Evolutionary conservation across 371 early-diverging fungal genomes (phyloP), one percentile per base, ranked within the genome.

Genomic region (Lichtheimia ornata): DNA sequence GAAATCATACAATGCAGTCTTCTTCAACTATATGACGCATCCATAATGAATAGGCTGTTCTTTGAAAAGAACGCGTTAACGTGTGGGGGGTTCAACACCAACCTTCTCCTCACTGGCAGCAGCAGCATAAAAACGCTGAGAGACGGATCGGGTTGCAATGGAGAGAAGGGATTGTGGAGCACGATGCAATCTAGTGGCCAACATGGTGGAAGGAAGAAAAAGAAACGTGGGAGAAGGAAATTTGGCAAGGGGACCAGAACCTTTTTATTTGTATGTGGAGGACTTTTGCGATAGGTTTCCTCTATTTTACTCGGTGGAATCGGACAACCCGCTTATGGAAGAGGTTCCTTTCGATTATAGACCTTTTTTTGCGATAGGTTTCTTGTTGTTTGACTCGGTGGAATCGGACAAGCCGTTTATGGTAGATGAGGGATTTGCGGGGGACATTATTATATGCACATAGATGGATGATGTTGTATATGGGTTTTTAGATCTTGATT

Each of bases 1-100:
- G 69, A 94, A 94, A 71, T 95, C 95, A 73, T 96, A 89, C 24
- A 98, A 83, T 5, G 93, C 86, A 4, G 98, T 98, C 74, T 87
- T 88, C 70, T 88, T 86, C 62, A 86, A 25, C 43, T 65, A 45
- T 53, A 44, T 17, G 4, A 28, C 28, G 7, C 28, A 22, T 22
- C 1, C 22, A 22, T 28, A 1, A 5, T 28, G 35, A 35, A 2
- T 5, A 52, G 3, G 7, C 2, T 52, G 2, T 3, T 22, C 15
- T 5, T 25, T 24, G 0, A 52, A 25, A 3, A 25, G 6, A 0
- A n/a, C 20, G 13, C 20, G 28, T 35, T 45, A 18, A 15, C 45
- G 11, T 7, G 28, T 1, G 7, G 22, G 22, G 22, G 22, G 22
- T 22, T 28, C 28, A 28, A 28, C 20, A 35, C 43, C 11, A 27